Conservation (phyloP, 2,329 filamentous ascomycete species). For the Xylaria sp. region DNA sequence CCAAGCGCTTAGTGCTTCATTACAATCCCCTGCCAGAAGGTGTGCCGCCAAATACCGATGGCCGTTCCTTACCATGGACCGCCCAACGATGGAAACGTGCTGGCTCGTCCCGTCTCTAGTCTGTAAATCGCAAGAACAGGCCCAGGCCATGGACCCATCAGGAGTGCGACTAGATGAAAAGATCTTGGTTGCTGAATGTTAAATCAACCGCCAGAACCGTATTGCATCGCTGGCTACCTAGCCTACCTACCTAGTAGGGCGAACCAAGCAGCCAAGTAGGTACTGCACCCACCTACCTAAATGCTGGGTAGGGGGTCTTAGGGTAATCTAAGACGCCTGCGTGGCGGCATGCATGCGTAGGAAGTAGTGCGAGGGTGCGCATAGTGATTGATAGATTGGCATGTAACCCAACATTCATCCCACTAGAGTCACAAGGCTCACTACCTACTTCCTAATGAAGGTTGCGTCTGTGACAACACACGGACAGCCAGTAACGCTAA, state of each 20-base stretch:
- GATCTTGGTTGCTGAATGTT: not conserved
- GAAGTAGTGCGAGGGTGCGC: not conserved
- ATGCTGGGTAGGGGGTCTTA: slow-evolving; percentile 3
- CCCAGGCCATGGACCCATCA: not conserved
- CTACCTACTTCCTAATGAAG: too few species aligned
- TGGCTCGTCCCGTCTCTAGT: slow-evolving; percentile 3
- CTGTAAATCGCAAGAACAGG: slow-evolving; percentile 1
- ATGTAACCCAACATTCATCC: not conserved
- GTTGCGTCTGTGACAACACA: not conserved
- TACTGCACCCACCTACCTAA: not conserved
- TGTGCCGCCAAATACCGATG: not conserved
- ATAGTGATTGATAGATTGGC: not conserved
- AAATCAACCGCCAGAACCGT: not conserved
- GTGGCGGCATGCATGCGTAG: not conserved
- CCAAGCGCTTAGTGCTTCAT: not conserved
- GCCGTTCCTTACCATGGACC: slow-evolving; percentile 8
- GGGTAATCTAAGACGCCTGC: not conserved
- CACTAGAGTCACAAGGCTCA: not conserved
- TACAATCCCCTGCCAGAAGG: not conserved
- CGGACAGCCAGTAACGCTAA: too few species aligned
- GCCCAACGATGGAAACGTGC: slow-evolving; percentile 1
- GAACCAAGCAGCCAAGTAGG: not conserved
- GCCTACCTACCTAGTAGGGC: not conserved
- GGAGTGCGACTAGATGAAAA: not conserved
- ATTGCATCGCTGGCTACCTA: not conserved